These are phyloP conservation scores for Solanum hybrid DNA, from an alignment of 305 asterid species.

Conservation along the genomic window DNA sequence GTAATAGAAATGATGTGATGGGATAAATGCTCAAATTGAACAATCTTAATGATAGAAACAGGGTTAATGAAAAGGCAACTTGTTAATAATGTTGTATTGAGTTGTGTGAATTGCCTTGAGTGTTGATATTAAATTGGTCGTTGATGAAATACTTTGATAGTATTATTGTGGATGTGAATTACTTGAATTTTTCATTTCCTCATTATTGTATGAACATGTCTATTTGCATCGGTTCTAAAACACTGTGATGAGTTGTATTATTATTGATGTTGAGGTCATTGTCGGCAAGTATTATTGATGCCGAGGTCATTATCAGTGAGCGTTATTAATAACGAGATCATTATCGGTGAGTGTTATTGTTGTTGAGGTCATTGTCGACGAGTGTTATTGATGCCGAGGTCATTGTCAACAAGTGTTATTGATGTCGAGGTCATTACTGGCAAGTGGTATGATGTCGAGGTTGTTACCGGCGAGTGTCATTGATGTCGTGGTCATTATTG, in stretches of 20 bases:
- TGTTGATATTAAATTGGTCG: background rate
- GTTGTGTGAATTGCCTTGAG: background rate
- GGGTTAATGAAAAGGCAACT: background rate
- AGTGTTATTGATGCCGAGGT: background rate
- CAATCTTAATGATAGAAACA: background rate
- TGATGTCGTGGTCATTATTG: no score
- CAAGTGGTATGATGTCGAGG: no score
- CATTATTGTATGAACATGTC: background rate
- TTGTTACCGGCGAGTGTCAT: background rate
- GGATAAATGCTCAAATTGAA: background rate
- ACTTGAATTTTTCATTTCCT: background rate
- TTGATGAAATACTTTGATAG: no score
- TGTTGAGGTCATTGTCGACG: background rate
- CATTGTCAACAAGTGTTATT: background rate
- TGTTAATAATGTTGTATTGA: background rate
- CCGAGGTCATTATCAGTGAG: background rate
- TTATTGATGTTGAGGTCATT: no score
- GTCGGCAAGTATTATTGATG: no score
- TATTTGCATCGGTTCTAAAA: background rate
- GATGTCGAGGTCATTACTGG: background rate
- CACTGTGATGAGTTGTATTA: background rate
- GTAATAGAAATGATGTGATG: background rate
- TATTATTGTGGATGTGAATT: background rate
- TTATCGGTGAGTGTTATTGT: background rate
- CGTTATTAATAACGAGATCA: background rate